Conservation (phyloP, 208 protist species). For the Trypanosomatidae sp. region DNA sequence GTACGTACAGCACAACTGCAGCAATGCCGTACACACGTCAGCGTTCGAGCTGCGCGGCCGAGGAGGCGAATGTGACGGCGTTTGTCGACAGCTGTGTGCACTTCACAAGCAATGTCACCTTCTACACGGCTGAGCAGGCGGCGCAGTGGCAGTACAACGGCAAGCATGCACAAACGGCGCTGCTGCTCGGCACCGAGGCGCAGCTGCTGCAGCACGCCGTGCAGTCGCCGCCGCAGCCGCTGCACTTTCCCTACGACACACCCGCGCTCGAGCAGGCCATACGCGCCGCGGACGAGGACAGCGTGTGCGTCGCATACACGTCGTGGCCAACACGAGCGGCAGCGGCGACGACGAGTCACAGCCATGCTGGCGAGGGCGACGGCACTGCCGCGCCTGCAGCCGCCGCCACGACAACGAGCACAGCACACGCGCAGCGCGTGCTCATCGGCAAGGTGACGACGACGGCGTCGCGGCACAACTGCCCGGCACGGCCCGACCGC, state of each 20-base stretch:
- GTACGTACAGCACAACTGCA: too few species aligned
- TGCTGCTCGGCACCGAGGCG: slow-evolving; percentile 30
- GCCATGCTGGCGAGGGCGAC: background rate
- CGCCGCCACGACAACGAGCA: slow-evolving; percentile 7
- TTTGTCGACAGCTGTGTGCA: slow-evolving; percentile 55
- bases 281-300: background rate
- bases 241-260: slow-evolving; percentile 4
- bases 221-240: background rate
- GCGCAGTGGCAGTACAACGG: slow-evolving; percentile 3
- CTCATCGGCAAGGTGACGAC: slow-evolving; percentile 26
- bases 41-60: slow-evolving; percentile 20
- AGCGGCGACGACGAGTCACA: too few species aligned
- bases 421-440: slow-evolving; percentile 12
- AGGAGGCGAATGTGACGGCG: slow-evolving; percentile 32
- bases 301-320: background rate
- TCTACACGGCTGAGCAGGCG: slow-evolving; percentile 16
- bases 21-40: slow-evolving; percentile 27
- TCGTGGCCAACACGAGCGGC: background rate
- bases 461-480: slow-evolving; percentile 69
- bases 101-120: slow-evolving; percentile 35
- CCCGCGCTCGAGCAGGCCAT: background rate
- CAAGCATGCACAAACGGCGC: slow-evolving; percentile 9
- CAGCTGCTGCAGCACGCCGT: slow-evolving; percentile 10
- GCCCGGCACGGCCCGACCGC: slow-evolving; percentile 35
- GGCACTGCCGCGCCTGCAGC: slow-evolving; percentile 6